Conservation (phyloP, 2,329 filamentous ascomycete genomes). For the Allantophomopsis lycopodina region DNA sequence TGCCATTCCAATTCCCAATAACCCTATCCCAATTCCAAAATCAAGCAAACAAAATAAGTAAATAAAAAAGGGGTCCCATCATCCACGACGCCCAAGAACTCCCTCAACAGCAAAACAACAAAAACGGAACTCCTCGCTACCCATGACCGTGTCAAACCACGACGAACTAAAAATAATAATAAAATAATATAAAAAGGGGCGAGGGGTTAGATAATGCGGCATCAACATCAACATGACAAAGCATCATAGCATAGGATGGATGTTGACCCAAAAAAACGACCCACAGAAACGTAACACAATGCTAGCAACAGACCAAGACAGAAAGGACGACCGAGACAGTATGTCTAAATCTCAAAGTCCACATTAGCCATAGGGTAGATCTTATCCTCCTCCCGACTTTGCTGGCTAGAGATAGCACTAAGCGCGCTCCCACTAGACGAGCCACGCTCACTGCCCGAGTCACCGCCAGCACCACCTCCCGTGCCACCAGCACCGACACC, state of each 20-base stretch:
- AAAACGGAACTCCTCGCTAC: not conserved
- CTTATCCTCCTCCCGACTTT: not conserved
- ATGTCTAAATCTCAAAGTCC: not conserved
- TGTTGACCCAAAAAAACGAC: too few species aligned
- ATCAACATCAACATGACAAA: not conserved
- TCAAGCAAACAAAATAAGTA: too few species aligned
- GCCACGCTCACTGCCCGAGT: slow-evolving; percentile 8
- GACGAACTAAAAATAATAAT: too few species aligned
- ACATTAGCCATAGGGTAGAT: not conserved
- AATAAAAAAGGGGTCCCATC: too few species aligned
- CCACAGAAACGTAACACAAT: not conserved
- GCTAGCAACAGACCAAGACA: not conserved
- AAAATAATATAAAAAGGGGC: too few species aligned
- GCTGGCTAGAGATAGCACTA: not conserved
- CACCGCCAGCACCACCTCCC: too few species aligned
- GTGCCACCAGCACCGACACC: slow-evolving; percentile 6
- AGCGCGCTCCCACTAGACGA: slow-evolving; percentile 7
- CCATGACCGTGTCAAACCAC: not conserved
- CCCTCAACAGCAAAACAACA: not conserved
- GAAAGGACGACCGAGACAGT: too few species aligned
- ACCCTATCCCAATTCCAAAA: too few species aligned
- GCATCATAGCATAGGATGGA: not conserved
- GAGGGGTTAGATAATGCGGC: too few species aligned
- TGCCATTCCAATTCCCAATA: too few species aligned
- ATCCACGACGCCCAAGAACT: too few species aligned